A percentile compares a stretch with the other conserved stretches of the same genome.
phyloP scores from a whole-genome alignment of 2,329 filamentous ascomycete genomes.

The Colletotrichum graminicola region DNA sequence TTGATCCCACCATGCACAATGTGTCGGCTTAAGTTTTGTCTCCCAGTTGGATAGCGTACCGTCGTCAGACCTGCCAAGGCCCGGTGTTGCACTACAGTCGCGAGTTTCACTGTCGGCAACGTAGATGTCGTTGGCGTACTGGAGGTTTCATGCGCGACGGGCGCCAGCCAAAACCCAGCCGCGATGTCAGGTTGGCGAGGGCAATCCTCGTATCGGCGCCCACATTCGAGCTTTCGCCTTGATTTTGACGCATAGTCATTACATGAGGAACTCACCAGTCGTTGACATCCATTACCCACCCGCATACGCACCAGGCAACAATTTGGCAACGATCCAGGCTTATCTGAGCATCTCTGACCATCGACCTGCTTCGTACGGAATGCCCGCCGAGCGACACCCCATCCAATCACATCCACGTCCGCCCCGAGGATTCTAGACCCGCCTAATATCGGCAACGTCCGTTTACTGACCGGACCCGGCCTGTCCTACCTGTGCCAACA shows the following conservation, averaged over 20 bases:
- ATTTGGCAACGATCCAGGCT: slow-evolving; percentile 14
- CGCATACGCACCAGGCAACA: background rate
- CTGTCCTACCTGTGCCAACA: slow-evolving; percentile 13
- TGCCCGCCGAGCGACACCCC: slow-evolving; percentile 12
- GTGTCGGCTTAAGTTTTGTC: slow-evolving; percentile 14
- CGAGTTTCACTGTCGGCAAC: slow-evolving; percentile 29
- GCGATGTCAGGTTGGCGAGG: slow-evolving; percentile 7
- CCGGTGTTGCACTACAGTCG: slow-evolving; percentile 23
- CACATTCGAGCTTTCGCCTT: background rate
- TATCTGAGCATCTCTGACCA: background rate
- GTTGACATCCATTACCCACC: slow-evolving; percentile 12
- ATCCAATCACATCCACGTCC: slow-evolving; percentile 10
- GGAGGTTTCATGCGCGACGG: slow-evolving; percentile 8
- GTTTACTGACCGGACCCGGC: slow-evolving; percentile 16
- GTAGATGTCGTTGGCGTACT: slow-evolving; percentile 4
- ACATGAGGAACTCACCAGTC: background rate
- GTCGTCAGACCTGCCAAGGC: slow-evolving; percentile 21
- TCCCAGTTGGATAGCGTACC: slow-evolving; percentile 13
- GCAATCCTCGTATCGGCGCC: slow-evolving; percentile 16
- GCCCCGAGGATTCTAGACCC: slow-evolving; percentile 27
- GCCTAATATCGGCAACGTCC: slow-evolving; percentile 15
- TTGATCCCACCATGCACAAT: slow-evolving; percentile 14
- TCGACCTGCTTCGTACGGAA: slow-evolving; percentile 20
- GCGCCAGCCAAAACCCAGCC: background rate
- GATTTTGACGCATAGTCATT: background rate